Evolutionary conservation across 176 grass and related monocot species (phyloP).

Genomic region (Bonia amplexicaulis): DNA sequence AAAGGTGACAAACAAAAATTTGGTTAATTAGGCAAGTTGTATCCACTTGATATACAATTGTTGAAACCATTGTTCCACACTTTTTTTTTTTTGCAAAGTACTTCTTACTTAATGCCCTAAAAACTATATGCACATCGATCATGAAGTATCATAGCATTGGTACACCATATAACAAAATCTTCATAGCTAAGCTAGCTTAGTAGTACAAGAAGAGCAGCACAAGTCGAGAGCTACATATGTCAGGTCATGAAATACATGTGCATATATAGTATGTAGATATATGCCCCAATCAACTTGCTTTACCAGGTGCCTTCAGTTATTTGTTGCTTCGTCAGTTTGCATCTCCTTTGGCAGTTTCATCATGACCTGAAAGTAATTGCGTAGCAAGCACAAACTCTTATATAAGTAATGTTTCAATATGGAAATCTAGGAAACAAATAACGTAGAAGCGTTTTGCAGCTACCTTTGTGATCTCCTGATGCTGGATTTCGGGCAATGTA

Average conservation of each 20-base stretch:
- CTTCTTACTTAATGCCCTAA: background rate
- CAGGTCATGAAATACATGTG: background rate
- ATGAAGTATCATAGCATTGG: background rate
- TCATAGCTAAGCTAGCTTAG: constrained; percentile 1
- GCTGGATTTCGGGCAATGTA: constrained; percentile 51
- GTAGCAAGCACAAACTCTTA: background rate
- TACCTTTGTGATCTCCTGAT: constrained; percentile 40
- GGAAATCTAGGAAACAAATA: background rate
- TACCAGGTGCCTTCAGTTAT: constrained; percentile 6
- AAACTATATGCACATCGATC: constrained; percentile 31
- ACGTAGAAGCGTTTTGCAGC: background rate
- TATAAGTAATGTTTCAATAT: background rate
- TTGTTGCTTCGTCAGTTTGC: constrained; percentile 24
- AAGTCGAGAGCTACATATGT: background rate
- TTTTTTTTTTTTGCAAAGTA: background rate
- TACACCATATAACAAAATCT: background rate
- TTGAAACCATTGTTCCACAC: background rate
- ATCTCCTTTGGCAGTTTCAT: background rate
- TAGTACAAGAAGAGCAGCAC: background rate
- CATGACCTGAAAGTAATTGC: constrained; percentile 18
- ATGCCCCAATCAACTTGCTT: background rate
- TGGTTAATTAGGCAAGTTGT: too few species aligned
- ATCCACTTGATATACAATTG: background rate
- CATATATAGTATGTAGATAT: background rate
- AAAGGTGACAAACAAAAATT: background rate